phyloP scores from a whole-genome alignment of 768 basidiomycete species.

The Boletales sp. region DNA sequence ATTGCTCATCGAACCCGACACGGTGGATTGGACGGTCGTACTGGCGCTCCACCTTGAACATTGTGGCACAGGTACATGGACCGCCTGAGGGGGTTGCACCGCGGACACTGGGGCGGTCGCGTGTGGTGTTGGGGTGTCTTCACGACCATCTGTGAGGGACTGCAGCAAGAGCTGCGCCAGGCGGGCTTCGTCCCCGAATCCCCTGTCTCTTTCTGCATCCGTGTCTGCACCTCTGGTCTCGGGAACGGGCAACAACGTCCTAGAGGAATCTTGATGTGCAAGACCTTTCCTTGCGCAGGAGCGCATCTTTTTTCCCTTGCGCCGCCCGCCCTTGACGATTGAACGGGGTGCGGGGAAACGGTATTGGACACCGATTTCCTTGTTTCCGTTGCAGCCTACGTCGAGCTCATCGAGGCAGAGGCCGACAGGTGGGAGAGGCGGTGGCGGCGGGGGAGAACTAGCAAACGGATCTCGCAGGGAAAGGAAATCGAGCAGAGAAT shows the following conservation, averaged over 20 bases:
- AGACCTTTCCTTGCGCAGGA: slow-evolving; percentile 20
- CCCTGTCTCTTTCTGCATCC: slow-evolving; percentile 15
- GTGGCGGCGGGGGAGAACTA: slow-evolving; percentile 31
- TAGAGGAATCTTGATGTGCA: slow-evolving; percentile 26
- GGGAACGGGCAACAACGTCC: slow-evolving; percentile 22
- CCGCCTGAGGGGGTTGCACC: slow-evolving; percentile 13
- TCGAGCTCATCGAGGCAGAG: slow-evolving; percentile 28
- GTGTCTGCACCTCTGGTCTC: slow-evolving; percentile 14
- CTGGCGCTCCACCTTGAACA: slow-evolving; percentile 31
- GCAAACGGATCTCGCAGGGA: slow-evolving; percentile 33
- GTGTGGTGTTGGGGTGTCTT: slow-evolving; percentile 1
- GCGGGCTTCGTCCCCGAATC: slow-evolving; percentile 26
- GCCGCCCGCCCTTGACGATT: slow-evolving; percentile 19
- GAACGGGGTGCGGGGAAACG: slow-evolving; percentile 33
- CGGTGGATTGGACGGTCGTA: slow-evolving; percentile 25
- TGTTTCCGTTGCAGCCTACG: slow-evolving; percentile 22
- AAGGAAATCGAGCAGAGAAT: slow-evolving; percentile 31
- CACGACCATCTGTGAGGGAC: slow-evolving; percentile 19
- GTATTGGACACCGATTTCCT: slow-evolving; percentile 26
- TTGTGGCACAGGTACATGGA: slow-evolving; percentile 13
- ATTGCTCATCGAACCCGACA: slow-evolving; percentile 25
- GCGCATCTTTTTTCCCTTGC: slow-evolving; percentile 15
- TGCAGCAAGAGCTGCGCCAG: slow-evolving; percentile 30
- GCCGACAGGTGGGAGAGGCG: slow-evolving; percentile 24
- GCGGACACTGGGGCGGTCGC: slow-evolving; percentile 2